These are phyloP conservation scores for Luffa aegyptiaca DNA, from an alignment of 306 rosid species.

Conservation along the genomic window DNA sequence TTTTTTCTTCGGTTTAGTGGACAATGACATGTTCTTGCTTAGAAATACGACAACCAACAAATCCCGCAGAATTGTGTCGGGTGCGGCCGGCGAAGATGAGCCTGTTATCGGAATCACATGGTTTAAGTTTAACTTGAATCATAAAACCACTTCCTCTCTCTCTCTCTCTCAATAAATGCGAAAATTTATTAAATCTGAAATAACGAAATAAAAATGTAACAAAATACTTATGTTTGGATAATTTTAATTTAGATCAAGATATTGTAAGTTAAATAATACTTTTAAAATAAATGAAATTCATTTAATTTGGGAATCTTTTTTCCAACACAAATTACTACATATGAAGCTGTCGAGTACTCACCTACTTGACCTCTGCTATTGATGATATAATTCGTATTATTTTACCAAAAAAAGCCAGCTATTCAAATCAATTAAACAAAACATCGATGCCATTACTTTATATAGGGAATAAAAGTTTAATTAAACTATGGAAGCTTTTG, in stretches of 20 bases:
- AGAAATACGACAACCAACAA: background rate
- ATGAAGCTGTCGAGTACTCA: background rate
- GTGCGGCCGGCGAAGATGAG: background rate
- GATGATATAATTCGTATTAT: background rate
- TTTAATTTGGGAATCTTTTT: background rate
- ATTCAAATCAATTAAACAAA: background rate
- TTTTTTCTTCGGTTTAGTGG: background rate
- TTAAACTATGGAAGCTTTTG: background rate
- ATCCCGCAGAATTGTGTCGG: background rate
- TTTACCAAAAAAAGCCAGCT: background rate
- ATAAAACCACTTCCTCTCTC: background rate
- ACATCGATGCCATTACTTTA: background rate
- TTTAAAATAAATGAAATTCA: background rate
- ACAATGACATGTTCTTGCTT: background rate
- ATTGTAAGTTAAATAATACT: background rate
- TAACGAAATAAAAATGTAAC: background rate
- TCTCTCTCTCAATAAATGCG: background rate
- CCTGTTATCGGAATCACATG: background rate
- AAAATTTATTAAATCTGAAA: background rate
- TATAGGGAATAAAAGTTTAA: background rate
- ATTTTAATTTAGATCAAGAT: background rate
- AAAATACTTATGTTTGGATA: background rate
- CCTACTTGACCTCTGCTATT: background rate
- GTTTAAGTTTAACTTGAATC: background rate
- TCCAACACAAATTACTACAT: background rate